Percentiles rank a stretch among this genome's conserved stretches.
Evolutionary conservation across 192 early-diverging fungal genomes (phyloP).

Genomic region (Coemansia sp.): DNA sequence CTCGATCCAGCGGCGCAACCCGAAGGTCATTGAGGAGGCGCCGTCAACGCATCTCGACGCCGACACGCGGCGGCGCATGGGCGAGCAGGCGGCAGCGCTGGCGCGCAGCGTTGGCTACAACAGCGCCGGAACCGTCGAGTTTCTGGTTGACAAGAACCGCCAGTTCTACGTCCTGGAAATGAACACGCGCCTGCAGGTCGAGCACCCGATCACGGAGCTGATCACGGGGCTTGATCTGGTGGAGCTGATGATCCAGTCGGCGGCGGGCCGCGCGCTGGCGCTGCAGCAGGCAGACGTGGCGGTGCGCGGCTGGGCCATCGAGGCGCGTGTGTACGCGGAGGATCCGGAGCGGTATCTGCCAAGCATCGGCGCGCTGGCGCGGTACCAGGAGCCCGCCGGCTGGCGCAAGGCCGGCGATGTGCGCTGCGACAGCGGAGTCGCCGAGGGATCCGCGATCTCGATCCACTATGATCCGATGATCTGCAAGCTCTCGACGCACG

Average conservation of each 20-base stretch:
- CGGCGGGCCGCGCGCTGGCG: slow-evolving; percentile 71
- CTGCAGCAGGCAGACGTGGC: slow-evolving; percentile 73
- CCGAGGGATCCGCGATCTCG: slow-evolving; percentile 89
- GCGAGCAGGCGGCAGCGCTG: slow-evolving; percentile 74
- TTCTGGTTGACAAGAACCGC: slow-evolving; percentile 67
- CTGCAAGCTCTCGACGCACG: slow-evolving; percentile 91
- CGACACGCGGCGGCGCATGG: slow-evolving; percentile 68
- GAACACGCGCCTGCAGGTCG: slow-evolving; percentile 80
- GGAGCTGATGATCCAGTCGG: slow-evolving; percentile 93
- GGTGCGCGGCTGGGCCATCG: slow-evolving; percentile 89
- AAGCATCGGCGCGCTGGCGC: slow-evolving; percentile 81
- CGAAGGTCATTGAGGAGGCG: slow-evolving; percentile 83
- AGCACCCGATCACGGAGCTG: slow-evolving; percentile 79
- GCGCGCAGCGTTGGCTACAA: slow-evolving; percentile 73
- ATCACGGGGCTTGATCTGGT: slow-evolving; percentile 88
- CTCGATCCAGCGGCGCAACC: slow-evolving; percentile 80
- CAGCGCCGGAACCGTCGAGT: slow-evolving; percentile 79
- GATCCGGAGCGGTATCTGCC: slow-evolving; percentile 93
- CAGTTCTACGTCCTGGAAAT: slow-evolving; percentile 84
- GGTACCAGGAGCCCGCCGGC: slow-evolving; percentile 77
- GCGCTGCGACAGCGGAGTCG: slow-evolving; percentile 91
- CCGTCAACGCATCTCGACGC: slow-evolving; percentile 71
- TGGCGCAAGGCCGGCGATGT: slow-evolving; percentile 56
- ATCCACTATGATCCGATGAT: slow-evolving; percentile 97
- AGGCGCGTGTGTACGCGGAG: slow-evolving; percentile 95